Evolutionary conservation across 306 rosid species (phyloP), one percentile per base, ranked within the genome.

Genomic region (Inga leiocalycina): DNA sequence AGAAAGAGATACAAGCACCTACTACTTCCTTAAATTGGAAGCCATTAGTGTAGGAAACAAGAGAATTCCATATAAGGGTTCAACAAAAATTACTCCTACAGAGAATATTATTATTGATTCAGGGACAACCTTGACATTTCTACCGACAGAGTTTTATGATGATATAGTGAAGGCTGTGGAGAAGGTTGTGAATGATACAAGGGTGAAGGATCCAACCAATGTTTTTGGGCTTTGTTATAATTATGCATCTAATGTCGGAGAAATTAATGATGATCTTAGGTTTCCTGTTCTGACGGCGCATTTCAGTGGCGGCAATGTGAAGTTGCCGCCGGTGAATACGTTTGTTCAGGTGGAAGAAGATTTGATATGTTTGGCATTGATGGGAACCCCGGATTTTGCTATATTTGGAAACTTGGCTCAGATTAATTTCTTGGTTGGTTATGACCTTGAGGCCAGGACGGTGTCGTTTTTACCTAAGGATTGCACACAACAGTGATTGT

Each of bases 41-140:
- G 93, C 80, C 34, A 45, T 92, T 9, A 89, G 87, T 54, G 87
- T 94, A 0, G 98, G 92, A 51, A 70, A 65, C 32, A 22, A 81
- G 71, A 85, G 75, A 72, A 41, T 89, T 76, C 32, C 57, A 5
- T 79, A 70, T 35, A 66, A 79, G 11, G 45, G 51, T 12, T 46
- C 68, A 4, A 20, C 39, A 64, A 14, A 14, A 11, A 1, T 30
- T 4, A 19, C 13, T 30, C 69, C 19, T 13, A 39, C 5, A 13
- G 8, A 27, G 30, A 13, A 12, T 7, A 30, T 64, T 13, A 64
- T 64, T 13, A 27, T 64, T 2, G 69, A 64, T 64, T 64, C 89
- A 0, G 95, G 97, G 13, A 91, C 97, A 30, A 82, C 92, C 0
- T 12, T 82, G 1, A 92, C 89, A 0, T 20, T 65, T 57, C 78